Evolutionary conservation across 768 basidiomycete species (phyloP).

Genomic region (Panus rudis): DNA sequence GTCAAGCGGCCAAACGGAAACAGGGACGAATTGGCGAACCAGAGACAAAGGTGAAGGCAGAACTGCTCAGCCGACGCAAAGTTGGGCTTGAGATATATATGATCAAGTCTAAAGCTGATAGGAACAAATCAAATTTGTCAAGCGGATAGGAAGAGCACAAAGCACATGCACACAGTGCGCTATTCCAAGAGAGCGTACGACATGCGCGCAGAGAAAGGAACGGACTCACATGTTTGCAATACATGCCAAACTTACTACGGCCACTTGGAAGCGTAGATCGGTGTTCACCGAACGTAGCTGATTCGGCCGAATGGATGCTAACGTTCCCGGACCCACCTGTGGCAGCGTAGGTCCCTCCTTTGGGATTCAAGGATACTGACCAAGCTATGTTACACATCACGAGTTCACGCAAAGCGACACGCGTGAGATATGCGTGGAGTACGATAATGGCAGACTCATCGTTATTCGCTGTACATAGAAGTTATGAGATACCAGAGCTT

Average conservation of each 20-base stretch:
- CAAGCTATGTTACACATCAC: slow-evolving; percentile 54
- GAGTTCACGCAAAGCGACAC: neutral
- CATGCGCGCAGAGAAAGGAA: neutral
- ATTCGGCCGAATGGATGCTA: slow-evolving; percentile 61
- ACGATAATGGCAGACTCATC: neutral
- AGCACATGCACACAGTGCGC: neutral
- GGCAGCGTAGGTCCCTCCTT: slow-evolving; percentile 65
- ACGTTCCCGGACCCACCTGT: slow-evolving; percentile 69
- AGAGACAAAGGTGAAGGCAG: too few species aligned
- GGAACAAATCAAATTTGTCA: too few species aligned
- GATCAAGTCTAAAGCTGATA: neutral
- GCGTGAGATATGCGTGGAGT: neutral
- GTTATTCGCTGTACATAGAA: neutral
- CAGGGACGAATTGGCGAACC: neutral
- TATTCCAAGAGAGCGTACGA: neutral
- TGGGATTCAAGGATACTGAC: slow-evolving; percentile 78
- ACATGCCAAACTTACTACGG: slow-evolving; percentile 72
- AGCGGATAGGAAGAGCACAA: neutral
- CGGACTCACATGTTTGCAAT: slow-evolving; percentile 57
- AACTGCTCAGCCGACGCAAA: too few species aligned
- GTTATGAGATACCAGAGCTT: slow-evolving; percentile 22
- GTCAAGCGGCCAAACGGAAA: neutral
- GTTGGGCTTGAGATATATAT: too few species aligned
- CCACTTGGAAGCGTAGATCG: slow-evolving; percentile 55
- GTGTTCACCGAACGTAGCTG: slow-evolving; percentile 61